A percentile compares a stretch with the other conserved stretches of the same genome.
Conservation (phyloP, 108 stramenopile species). For the Discostella stelligeroides region DNA sequence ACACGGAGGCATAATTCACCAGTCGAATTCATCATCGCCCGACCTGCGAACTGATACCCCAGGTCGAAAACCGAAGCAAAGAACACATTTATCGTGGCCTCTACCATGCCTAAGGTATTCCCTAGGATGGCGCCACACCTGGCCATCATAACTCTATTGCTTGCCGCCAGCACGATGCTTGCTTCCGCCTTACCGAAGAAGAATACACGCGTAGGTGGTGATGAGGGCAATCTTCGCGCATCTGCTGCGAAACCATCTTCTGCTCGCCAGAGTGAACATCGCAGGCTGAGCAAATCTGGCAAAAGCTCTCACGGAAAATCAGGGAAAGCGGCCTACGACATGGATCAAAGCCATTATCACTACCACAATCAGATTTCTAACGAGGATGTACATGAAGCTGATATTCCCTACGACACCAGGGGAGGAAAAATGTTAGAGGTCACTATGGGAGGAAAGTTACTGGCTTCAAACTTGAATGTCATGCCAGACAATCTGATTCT, state of each 20-base stretch:
- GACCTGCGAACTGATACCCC: not conserved
- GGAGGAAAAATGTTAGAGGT: slow-evolving; percentile 21
- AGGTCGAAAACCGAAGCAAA: not conserved
- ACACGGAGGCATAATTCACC: not conserved
- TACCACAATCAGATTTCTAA: too few species aligned
- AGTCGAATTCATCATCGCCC: not conserved
- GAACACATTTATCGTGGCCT: not conserved
- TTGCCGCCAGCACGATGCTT: not conserved
- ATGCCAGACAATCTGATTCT: slow-evolving; percentile 10
- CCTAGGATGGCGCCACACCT: slow-evolving; percentile 7
- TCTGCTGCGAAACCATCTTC: too few species aligned
- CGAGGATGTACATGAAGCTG: too few species aligned
- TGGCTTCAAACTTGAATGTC: slow-evolving; percentile 13
- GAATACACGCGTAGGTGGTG: not conserved
- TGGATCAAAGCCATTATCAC: too few species aligned
- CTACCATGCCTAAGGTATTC: slow-evolving; percentile 11
- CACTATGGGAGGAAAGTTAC: slow-evolving; percentile 35
- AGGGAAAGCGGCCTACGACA: slow-evolving; percentile 5
- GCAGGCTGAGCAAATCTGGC: slow-evolving; percentile 9
- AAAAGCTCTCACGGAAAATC: slow-evolving; percentile 18
- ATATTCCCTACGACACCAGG: too few species aligned
- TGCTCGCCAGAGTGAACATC: not conserved
- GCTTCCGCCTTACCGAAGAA: slow-evolving; percentile 6
- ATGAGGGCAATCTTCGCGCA: slow-evolving; percentile 5
- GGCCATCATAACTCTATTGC: slow-evolving; percentile 10